Conservation (phyloP, 148 eudicot genomes). For the Dysphania ambrosioides region DNA sequence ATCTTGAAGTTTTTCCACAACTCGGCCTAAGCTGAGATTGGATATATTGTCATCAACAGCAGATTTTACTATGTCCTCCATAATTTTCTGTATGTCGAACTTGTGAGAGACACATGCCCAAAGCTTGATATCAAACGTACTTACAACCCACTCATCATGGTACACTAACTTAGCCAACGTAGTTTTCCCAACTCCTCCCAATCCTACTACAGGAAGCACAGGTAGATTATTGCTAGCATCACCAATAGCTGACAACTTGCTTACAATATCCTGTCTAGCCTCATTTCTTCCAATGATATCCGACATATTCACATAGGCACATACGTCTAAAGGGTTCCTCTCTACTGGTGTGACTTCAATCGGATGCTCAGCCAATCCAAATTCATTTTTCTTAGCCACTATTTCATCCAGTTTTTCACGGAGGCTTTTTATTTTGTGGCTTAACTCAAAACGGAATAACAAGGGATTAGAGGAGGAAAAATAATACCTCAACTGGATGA, state of each 20-base stretch:
- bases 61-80: constrained; percentile 10
- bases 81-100: constrained; percentile 8
- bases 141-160: constrained; percentile 2
- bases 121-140: constrained; percentile 11
- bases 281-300: constrained; percentile 26
- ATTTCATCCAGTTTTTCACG: constrained; percentile 15
- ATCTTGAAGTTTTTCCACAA: not conserved
- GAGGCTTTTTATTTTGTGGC: constrained; percentile 20
- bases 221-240: not conserved
- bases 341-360: not conserved
- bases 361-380: constrained; percentile 23
- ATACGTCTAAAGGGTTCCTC: constrained; percentile 20
- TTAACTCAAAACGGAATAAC: not conserved
- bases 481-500: constrained; percentile 15
- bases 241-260: not conserved
- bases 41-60: not conserved
- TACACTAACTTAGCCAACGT: constrained; percentile 27
- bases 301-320: constrained; percentile 3
- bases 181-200: constrained; percentile 37
- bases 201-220: constrained; percentile 26
- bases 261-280: constrained; percentile 9
- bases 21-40: not conserved
- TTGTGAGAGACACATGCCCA: constrained; percentile 30
- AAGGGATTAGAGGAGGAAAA: constrained; percentile 12
- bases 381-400: constrained; percentile 12